Evolutionary conservation across 805 yeast species (phyloP).

Genomic region (Candida boidinii): DNA sequence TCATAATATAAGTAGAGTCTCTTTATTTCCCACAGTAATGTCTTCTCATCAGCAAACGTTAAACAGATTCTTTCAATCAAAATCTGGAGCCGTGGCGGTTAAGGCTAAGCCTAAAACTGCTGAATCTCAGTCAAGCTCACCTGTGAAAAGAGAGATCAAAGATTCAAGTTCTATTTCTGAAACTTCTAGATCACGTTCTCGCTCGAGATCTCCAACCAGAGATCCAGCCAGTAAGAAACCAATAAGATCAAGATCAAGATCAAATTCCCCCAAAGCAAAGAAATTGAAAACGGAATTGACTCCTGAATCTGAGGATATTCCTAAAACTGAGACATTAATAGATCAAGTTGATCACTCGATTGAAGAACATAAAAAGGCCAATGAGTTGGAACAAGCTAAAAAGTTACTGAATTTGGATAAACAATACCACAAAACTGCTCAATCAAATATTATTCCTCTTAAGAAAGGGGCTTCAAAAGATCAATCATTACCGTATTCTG

Average conservation of each 20-base stretch:
- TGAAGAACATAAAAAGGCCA: slow-evolving; percentile 9
- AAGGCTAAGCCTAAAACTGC: neutral
- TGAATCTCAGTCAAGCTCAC: neutral
- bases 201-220: neutral
- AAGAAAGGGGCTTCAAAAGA: slow-evolving; percentile 7
- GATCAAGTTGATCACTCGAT: slow-evolving; percentile 6
- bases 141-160: neutral
- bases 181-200: slow-evolving; percentile 2
- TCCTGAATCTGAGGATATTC: no score
- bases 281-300: neutral
- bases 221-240: no score
- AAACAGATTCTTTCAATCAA: neutral
- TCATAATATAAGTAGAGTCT: no score
- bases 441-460: neutral
- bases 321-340: neutral
- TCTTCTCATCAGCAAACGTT: slow-evolving; percentile 3
- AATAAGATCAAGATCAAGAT: no score
- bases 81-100: neutral
- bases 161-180: no score
- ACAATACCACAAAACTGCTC: neutral
- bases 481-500: slow-evolving; percentile 20
- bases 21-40: no score
- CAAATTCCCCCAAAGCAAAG: neutral
- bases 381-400: slow-evolving; percentile 17
- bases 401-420: slow-evolving; percentile 9